phyloP scores from a whole-genome alignment of 305 asterid genomes.

The Solanum hybrid region DNA sequence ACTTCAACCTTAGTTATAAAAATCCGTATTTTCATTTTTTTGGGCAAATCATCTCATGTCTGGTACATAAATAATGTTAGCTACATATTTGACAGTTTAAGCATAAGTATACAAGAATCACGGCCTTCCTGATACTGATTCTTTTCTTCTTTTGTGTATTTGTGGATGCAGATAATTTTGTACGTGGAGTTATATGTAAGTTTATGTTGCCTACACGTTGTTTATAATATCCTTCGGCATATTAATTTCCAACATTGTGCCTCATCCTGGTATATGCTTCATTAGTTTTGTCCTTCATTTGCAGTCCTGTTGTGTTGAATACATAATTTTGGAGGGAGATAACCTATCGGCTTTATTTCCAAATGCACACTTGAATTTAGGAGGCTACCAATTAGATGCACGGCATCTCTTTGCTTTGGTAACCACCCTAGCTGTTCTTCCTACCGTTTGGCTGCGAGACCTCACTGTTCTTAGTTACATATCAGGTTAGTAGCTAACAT shows the following conservation, averaged over 20 bases:
- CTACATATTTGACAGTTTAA: not conserved
- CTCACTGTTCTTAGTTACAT: constrained; percentile 78
- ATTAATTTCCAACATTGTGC: not conserved
- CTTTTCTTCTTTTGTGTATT: constrained; percentile 12
- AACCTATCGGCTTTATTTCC: constrained; percentile 84
- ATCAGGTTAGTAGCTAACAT: constrained; percentile 47
- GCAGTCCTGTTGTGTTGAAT: constrained; percentile 89
- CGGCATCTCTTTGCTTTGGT: constrained; percentile 60
- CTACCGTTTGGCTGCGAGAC: constrained; percentile 74
- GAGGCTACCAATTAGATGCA: constrained; percentile 37
- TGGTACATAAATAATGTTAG: not conserved
- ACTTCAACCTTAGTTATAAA: not conserved
- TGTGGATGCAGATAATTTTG: constrained; percentile 59
- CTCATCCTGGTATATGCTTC: not conserved
- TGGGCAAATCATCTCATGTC: not conserved
- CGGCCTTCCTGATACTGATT: constrained; percentile 5
- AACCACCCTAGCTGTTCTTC: constrained; percentile 71
- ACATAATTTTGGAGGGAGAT: constrained; percentile 80
- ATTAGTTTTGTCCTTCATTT: constrained; percentile 8
- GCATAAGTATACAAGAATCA: not conserved
- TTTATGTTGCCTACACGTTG: constrained; percentile 3
- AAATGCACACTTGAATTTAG: constrained; percentile 57
- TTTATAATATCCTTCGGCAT: not conserved
- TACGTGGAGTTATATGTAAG: constrained; percentile 92
- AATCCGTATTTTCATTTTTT: not conserved